Percentiles rank a stretch among this genome's conserved stretches.
These are phyloP conservation scores for Tanacetum coccineum DNA, from an alignment of 129 eudicot genomes.

Conservation along the genomic window DNA sequence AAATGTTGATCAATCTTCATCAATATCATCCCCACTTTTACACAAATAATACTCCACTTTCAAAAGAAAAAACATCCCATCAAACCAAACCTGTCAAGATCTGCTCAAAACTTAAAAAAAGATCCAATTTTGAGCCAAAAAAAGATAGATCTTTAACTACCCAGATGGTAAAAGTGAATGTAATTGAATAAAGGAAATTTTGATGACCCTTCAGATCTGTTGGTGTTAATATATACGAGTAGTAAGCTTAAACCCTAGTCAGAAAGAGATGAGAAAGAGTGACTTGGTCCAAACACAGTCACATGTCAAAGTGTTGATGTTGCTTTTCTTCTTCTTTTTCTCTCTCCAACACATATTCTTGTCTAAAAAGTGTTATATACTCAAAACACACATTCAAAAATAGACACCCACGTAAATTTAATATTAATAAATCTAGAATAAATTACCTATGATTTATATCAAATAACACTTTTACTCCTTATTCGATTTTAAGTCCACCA, in stretches of 20 bases:
- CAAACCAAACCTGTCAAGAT: conserved; percentile 5
- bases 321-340: conserved; percentile 34
- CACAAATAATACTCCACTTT: conserved; percentile 30
- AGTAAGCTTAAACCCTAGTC: conserved; percentile 42
- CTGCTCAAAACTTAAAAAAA: conserved; percentile 13
- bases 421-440: too few relatives aligned
- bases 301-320: conserved; percentile 34
- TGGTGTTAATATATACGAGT: too few relatives aligned
- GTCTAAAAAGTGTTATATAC: conserved; percentile 24
- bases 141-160: conserved; percentile 22
- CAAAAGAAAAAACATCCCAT: conserved; percentile 10
- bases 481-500: too few relatives aligned
- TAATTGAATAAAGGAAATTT: background rate
- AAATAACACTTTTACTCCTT: too few relatives aligned
- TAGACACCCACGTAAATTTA: background rate
- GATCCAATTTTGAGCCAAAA: background rate
- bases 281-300: conserved; percentile 36
- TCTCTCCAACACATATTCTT: conserved; percentile 38
- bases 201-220: too few relatives aligned
- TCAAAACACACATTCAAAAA: too few relatives aligned
- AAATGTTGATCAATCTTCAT: conserved; percentile 38
- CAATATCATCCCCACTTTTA: too few relatives aligned
- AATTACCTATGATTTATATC: too few relatives aligned
- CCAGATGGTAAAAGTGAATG: conserved; percentile 17
- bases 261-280: background rate